A percentile compares a stretch with the other conserved stretches of the same genome.
These are phyloP conservation scores for Luffa aegyptiaca DNA, from an alignment of 306 rosid species.

Conservation along the genomic window DNA sequence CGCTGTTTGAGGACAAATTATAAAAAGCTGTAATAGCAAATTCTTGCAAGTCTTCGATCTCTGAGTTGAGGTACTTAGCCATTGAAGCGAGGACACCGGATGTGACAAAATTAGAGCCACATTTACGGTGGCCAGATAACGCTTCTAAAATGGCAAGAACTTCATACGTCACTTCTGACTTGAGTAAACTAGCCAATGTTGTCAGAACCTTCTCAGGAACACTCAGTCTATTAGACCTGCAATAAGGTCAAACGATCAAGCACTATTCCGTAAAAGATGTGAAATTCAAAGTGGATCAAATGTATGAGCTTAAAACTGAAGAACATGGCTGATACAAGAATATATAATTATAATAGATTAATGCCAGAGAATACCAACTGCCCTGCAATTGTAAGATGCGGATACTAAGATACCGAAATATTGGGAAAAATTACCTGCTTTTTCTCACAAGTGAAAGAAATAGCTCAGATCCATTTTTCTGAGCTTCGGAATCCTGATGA, in stretches of 20 bases:
- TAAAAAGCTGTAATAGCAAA: conserved; percentile 30
- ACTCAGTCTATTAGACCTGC: conserved; percentile 35
- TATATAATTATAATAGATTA: not conserved
- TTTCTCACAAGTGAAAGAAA: conserved; percentile 42
- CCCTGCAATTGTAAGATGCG: not conserved
- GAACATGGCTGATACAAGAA: not conserved
- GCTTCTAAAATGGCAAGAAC: conserved; percentile 59
- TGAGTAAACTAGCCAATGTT: conserved; percentile 41
- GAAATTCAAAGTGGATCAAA: not conserved
- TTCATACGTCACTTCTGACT: conserved; percentile 48
- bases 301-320: not conserved
- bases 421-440: conserved; percentile 42
- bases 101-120: conserved; percentile 31
- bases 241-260: conserved; percentile 7
- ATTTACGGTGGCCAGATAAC: conserved; percentile 33
- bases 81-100: conserved; percentile 44
- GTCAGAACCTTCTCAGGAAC: conserved; percentile 37
- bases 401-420: not conserved
- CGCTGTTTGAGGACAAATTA: conserved; percentile 43
- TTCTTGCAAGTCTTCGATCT: conserved; percentile 35
- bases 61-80: conserved; percentile 38
- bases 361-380: not conserved
- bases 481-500: conserved; percentile 36
- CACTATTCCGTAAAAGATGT: not conserved
- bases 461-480: conserved; percentile 53